Conservation (phyloP, 352 stramenopile genomes). For the Globisporangium ultimum region DNA sequence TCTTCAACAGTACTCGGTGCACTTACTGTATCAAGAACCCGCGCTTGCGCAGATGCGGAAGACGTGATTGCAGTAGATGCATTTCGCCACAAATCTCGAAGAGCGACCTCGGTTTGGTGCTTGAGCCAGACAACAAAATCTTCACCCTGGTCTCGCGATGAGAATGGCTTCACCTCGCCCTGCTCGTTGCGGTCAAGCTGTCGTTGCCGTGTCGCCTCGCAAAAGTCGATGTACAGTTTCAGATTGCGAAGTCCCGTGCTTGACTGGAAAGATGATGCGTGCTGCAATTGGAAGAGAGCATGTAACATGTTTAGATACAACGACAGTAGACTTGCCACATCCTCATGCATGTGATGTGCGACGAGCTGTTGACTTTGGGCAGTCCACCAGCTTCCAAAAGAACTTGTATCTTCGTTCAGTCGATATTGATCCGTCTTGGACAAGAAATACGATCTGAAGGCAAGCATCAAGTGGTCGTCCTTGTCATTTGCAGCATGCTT, state of each 20-base stretch:
- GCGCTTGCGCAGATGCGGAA: constrained; percentile 30
- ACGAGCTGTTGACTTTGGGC: constrained; percentile 27
- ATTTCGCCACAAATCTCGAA: constrained; percentile 35
- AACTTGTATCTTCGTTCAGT: constrained; percentile 7
- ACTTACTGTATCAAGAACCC: constrained; percentile 3
- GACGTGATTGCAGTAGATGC: constrained; percentile 29
- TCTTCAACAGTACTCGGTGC: constrained; percentile 1
- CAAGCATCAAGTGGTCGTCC: constrained; percentile 24
- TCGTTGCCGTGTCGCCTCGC: background rate
- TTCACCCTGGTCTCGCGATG: background rate
- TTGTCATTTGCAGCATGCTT: constrained; percentile 3
- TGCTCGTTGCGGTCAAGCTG: background rate
- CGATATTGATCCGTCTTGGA: background rate
- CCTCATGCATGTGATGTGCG: constrained; percentile 20
- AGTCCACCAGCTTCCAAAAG: constrained; percentile 9
- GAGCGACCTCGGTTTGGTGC: constrained; percentile 39
- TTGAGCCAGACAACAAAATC: constrained; percentile 35
- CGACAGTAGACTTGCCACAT: constrained; percentile 31
- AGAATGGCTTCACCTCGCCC: background rate
- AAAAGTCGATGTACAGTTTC: constrained; percentile 30
- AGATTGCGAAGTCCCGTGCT: constrained; percentile 39
- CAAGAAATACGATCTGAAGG: constrained; percentile 36
- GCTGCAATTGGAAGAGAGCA: constrained; percentile 51
- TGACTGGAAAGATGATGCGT: constrained; percentile 28
- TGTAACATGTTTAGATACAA: constrained; percentile 48